phyloP scores from a whole-genome alignment of 441 rosid species.

The Breynia disticha region DNA sequence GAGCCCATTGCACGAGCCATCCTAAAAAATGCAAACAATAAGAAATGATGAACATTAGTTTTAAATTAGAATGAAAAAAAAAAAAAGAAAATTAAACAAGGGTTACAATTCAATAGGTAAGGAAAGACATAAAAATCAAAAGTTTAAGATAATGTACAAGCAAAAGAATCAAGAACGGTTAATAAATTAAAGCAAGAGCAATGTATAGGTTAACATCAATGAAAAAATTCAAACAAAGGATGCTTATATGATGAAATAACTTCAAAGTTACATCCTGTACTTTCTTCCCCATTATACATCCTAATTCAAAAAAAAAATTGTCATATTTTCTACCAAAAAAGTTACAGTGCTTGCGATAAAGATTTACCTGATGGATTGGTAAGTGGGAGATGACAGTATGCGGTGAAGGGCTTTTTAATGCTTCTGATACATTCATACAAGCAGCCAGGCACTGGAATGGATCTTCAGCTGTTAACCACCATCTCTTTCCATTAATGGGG shows the following conservation, averaged over 20 bases:
- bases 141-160: conserved; percentile 1
- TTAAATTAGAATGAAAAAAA: not conserved
- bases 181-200: not conserved
- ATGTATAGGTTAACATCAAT: too few relatives aligned
- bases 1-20: conserved; percentile 94
- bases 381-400: conserved; percentile 51
- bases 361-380: conserved; percentile 86
- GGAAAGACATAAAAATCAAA: not conserved
- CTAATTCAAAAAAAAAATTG: too few relatives aligned
- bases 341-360: conserved; percentile 5
- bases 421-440: conserved; percentile 68
- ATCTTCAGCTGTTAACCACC: conserved; percentile 97
- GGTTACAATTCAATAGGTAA: not conserved
- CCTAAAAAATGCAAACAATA: conserved; percentile 27
- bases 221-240: too few relatives aligned
- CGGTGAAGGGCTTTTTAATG: conserved; percentile 74
- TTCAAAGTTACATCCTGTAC: too few relatives aligned
- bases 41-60: not conserved
- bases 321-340: not conserved
- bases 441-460: conserved; percentile 97
- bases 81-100: not conserved
- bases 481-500: conserved; percentile 63
- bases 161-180: not conserved
- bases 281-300: too few relatives aligned
- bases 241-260: too few relatives aligned